Conservation (phyloP, 148 eudicot species). For the Arbutus unedo region DNA sequence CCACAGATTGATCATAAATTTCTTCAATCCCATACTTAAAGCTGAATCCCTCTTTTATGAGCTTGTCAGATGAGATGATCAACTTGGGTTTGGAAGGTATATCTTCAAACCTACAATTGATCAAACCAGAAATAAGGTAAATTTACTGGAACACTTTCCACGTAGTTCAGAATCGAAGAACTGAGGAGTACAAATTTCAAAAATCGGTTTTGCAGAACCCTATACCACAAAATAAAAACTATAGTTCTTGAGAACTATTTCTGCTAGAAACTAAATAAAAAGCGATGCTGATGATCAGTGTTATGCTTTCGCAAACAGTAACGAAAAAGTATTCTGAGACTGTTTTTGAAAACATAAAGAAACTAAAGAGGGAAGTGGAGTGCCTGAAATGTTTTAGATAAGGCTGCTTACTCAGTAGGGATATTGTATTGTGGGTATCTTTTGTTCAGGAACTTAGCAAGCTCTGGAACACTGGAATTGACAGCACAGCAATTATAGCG, state of each 20-base stretch:
- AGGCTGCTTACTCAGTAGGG: conserved; percentile 48
- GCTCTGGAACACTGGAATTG: conserved; percentile 59
- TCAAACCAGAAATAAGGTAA: background rate
- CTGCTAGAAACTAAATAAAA: background rate
- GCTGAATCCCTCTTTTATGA: conserved; percentile 57
- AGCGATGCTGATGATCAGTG: background rate
- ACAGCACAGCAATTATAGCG: conserved; percentile 55
- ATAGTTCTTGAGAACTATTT: background rate
- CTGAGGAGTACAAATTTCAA: background rate
- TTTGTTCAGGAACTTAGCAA: conserved; percentile 46
- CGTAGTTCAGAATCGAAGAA: background rate
- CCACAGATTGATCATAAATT: conserved; percentile 51
- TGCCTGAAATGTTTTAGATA: background rate
- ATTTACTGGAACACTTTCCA: background rate
- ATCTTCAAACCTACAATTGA: conserved; percentile 43
- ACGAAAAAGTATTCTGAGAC: background rate
- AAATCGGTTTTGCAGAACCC: background rate
- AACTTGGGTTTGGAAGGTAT: conserved; percentile 53
- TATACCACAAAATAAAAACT: background rate
- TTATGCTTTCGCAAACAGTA: background rate
- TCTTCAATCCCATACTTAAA: conserved; percentile 65
- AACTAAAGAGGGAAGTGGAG: background rate
- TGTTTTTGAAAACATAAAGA: background rate
- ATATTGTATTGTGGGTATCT: conserved; percentile 53
- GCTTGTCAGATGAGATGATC: conserved; percentile 62